Conservation (phyloP, 2,329 filamentous ascomycete species). For the Daldinia sp. region DNA sequence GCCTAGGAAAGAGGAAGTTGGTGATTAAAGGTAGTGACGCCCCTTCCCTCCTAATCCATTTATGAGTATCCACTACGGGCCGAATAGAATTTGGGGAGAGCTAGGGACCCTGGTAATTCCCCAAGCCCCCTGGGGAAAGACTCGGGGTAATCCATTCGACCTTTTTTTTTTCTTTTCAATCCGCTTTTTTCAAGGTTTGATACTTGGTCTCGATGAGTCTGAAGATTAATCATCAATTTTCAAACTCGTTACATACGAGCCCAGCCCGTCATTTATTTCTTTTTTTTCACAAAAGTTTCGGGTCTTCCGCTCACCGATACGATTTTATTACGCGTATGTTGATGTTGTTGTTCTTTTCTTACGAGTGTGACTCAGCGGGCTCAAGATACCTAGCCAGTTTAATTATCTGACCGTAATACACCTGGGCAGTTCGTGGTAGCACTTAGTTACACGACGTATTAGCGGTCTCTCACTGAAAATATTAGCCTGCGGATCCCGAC, state of each 20-base stretch:
- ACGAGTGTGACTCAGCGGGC: conserved; percentile 8
- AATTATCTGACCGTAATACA: conserved; percentile 25
- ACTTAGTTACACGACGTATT: conserved; percentile 18
- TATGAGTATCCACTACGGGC: conserved; percentile 39
- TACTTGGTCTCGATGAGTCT: neutral
- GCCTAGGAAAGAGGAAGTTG: conserved; percentile 27
- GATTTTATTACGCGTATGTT: conserved; percentile 10
- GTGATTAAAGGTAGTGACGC: conserved; percentile 12
- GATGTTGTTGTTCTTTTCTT: conserved; percentile 5
- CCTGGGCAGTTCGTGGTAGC: conserved; percentile 23
- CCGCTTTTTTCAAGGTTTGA: neutral
- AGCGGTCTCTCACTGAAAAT: conserved; percentile 17
- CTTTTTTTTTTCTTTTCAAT: neutral
- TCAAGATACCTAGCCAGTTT: conserved; percentile 6
- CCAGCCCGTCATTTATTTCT: neutral
- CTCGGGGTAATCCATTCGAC: conserved; percentile 36
- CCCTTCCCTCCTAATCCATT: conserved; percentile 27
- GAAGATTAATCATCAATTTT: conserved; percentile 20
- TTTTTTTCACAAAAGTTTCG: neutral
- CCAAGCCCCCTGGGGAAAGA: conserved; percentile 30
- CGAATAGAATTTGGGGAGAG: conserved; percentile 42
- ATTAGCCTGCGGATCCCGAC: conserved; percentile 17
- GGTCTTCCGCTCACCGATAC: neutral
- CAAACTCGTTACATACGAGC: conserved; percentile 11
- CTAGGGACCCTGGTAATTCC: conserved; percentile 25